Evolutionary conservation across 2,329 filamentous ascomycete genomes (phyloP), one percentile per base, ranked within the genome.

Genomic region (Lojkania enalia): DNA sequence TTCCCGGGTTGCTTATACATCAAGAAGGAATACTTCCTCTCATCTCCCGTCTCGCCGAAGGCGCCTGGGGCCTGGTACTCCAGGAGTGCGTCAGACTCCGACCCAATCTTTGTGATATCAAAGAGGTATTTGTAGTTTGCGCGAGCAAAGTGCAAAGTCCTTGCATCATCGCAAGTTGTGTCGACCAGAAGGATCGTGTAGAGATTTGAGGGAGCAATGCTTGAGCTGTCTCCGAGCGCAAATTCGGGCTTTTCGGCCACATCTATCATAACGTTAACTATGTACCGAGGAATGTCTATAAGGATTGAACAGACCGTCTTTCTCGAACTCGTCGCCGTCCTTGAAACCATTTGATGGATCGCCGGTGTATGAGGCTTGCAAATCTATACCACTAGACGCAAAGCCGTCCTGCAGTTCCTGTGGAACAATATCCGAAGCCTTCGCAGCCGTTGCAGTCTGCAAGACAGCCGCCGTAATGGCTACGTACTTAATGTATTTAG

Each of bases 161-260:
- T 57, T 2, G 54, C 46, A 14, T 52, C 46, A n/a, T 58, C 48
- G 20, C 58, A 62, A 20, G 65, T 67, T 15, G 63, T 65, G 48
- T 70, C 65, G 7, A 69, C 35, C 52, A 68, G 55, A 32, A 66
- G 33, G 20, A 68, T 55, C 9, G 58, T 66, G 46, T 64, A 68
- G 12, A 55, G 45, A 0, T 51, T 55, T n/a, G 18, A 41, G 4
- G 63, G 51, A 2, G 50, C 46, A 35, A 70, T 67, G 30, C 59
- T 61, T 14, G 56, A 61, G 39, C 55, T 61, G 45, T 69, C 66
- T 19, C 66, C 65, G 2, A 68, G 54, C 6, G 64, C 65, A 25
- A 69, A 69, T 14, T 51, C 59, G 6, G 65, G 65, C 30, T 58
- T 57, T 36, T 50, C 45, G 36, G 53, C 30, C n/a, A 66, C 61